Base-by-base conservation (phyloP, 306 rosid species). In the Gastrolobium bilobum region DNA sequence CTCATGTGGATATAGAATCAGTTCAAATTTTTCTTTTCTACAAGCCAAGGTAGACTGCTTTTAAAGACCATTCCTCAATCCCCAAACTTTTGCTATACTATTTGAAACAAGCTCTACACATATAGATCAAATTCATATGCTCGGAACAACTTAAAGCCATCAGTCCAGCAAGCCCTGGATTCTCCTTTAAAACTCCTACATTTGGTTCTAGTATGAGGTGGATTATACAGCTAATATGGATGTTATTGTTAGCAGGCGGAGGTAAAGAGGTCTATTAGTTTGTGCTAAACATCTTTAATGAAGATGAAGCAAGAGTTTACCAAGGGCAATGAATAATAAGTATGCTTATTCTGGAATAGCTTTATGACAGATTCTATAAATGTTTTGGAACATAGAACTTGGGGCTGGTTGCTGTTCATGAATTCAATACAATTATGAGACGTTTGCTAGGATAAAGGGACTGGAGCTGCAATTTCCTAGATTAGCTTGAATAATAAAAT, bases 21-120 rank as follows among this genome's bases (percentile, higher is more conserved):
- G 15, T 78, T 57, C 56, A 37, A 44, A 56, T 44, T 63, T 34
- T 62, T 26, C 20, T 44, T 6, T 29, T 10, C 62, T 39, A n/a
- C 30, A 72, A 52, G 59, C 51, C 10, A 50, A 69, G 61, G 13
- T 42, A 39, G 51, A 76, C 39, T 20, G 74, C 35, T 43, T 77
- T 62, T 29, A 13, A 72, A 11, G 40, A 43, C 31, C 58, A 50
- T 56, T 39, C 26, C 44, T 73, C 53, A 47, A 48, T 50, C 63
- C 59, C 65, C 6, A 7, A 52, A 40, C 2, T 15, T 40, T 7
- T 33, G 51, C 59, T 56, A 40, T 61, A 20, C 56, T 54, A 68
- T 48, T 59, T 79, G 47, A 73, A 75, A 53, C 78, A 39, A 35
- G 71, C 70, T 52, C 63, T 68, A 54, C 44, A 43, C 74, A 68